phyloP scores from a whole-genome alignment of 1,284 basidiomycete genomes.

The Earliella scabrosa region DNA sequence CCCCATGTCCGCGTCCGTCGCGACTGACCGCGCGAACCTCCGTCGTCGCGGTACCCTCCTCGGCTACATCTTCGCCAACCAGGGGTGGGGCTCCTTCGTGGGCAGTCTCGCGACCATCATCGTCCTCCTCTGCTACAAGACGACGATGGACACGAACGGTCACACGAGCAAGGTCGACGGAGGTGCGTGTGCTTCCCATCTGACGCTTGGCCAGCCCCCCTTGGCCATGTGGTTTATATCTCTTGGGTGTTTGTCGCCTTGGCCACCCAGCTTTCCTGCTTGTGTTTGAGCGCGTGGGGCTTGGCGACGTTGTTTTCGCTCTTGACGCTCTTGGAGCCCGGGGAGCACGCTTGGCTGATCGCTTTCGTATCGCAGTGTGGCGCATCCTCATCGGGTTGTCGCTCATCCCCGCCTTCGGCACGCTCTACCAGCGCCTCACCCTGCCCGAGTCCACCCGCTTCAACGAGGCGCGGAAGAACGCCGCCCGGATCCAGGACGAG shows the following conservation, averaged over 20 bases:
- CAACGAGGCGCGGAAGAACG: conserved; percentile 43
- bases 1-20: conserved; percentile 76
- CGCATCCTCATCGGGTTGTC: conserved; percentile 55
- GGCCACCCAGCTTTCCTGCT: too few species aligned
- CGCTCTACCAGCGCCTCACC: conserved; percentile 75
- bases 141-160: neutral
- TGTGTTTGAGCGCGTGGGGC: too few species aligned
- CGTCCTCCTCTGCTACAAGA: conserved; percentile 70
- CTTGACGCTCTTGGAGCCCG: too few species aligned
- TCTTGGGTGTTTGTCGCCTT: too few species aligned
- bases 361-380: conserved; percentile 42
- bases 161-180: conserved; percentile 68
- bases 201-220: too few species aligned
- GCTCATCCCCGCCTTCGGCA: conserved; percentile 60
- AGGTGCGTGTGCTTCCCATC: too few species aligned
- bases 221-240: too few species aligned
- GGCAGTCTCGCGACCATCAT: conserved; percentile 72
- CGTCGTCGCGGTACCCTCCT: conserved; percentile 77
- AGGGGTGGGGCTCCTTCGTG: conserved; percentile 76
- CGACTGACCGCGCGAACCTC: conserved; percentile 71
- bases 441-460: conserved; percentile 72
- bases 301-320: too few species aligned
- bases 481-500: conserved; percentile 35
- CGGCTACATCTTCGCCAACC: conserved; percentile 76
- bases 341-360: neutral